phyloP scores from a whole-genome alignment of 768 basidiomycete species.

The Crepidotus variabilis region DNA sequence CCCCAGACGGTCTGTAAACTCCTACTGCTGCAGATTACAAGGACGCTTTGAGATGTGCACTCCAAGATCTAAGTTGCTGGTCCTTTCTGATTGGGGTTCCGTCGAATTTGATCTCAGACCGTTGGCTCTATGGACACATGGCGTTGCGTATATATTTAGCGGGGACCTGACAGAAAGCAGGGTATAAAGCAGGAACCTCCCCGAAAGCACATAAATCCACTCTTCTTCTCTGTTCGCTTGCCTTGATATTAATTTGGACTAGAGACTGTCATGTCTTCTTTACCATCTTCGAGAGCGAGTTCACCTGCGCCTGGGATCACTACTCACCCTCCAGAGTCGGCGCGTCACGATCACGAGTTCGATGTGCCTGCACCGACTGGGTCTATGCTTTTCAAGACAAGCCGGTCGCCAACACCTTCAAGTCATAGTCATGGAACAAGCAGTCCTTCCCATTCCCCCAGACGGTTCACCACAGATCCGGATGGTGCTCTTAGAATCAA shows the following conservation, averaged over 20 bases:
- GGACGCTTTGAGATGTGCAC: neutral
- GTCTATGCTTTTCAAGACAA: slow-evolving; percentile 9
- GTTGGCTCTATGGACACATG: neutral
- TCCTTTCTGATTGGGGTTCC: neutral
- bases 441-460: slow-evolving; percentile 27
- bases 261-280: neutral
- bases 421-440: neutral
- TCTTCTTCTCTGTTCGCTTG: neutral
- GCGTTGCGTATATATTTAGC: neutral
- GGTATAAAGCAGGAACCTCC: neutral
- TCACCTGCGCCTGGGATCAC: neutral
- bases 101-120: neutral
- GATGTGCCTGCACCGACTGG: neutral
- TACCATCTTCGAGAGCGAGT: neutral
- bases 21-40: neutral
- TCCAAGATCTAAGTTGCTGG: neutral
- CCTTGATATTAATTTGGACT: neutral
- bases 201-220: neutral
- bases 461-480: slow-evolving; percentile 30
- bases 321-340: neutral
- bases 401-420: neutral
- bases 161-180: neutral
- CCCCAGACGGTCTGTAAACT: neutral
- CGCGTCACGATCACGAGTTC: neutral
- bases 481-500: slow-evolving; percentile 13